Evolutionary conservation across 495 filamentous ascomycete species (phyloP), one percentile per base, ranked within the genome.

Genomic region (Neurospora tetrasperma): DNA sequence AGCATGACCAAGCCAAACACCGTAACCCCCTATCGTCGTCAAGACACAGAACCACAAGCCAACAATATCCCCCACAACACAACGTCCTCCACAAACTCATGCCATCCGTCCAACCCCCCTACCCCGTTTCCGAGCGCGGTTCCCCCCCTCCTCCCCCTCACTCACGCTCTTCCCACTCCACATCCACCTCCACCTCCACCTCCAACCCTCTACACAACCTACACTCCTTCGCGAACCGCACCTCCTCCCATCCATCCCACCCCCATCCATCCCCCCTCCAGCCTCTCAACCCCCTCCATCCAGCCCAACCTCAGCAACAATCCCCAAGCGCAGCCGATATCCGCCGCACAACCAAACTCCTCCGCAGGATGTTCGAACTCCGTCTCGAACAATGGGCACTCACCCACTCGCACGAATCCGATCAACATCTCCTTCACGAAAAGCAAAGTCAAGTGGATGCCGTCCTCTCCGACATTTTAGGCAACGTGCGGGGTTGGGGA

Each of bases 341-440:
- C 6, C 75, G 71, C 54, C 72, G 73, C 42, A 73, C 69, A 68
- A 76, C 73, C 41, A 71, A 70, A 66, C 76, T 77, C 14, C 27
- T 77, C 0, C 71, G 76, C 0, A 9, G 48, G 0, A 71, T 77
- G n/a, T 77, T 76, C 68, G 71, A 74, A 42, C 69, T 75, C 10
- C 70, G 68, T 11, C 59, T 78, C 1, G 42, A 74, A 62, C 69
- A 70, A 39, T 78, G 76, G 76, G 42, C 75, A 4, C 31, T 71
- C 18, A 14, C 31, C 27, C 40, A 70, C 43, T 43, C 72, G 0
- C 72, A 78, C 72, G 69, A 40, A 42, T 46, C 73, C 0, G 72
- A 73, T 40, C 69, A 71, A n/a, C 70, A 14, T 2, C 42, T 43
- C 18, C 43, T 70, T n/a, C 3, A 18, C 0, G 68, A 72, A 70